Percentiles rank a stretch among this genome's conserved stretches.
These are phyloP conservation scores for Hordeum pubiflorum DNA, from an alignment of 202 grass and related monocot genomes.

Conservation along the genomic window DNA sequence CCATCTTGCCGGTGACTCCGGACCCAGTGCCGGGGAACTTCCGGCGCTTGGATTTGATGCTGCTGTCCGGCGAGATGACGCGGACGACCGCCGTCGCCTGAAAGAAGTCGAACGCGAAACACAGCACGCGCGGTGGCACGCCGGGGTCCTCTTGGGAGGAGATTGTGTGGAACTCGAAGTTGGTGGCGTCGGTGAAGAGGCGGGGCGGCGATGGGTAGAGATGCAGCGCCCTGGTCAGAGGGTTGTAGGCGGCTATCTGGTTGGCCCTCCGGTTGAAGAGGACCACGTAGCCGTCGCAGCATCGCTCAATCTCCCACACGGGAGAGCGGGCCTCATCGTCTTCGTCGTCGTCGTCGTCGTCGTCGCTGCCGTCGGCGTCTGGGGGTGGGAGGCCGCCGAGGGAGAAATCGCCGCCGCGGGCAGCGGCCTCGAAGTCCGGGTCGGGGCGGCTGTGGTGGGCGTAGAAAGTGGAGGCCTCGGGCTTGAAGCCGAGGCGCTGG, in stretches of 20 bases:
- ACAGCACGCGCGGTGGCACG: background rate
- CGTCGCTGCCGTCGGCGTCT: background rate
- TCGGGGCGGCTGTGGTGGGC: background rate
- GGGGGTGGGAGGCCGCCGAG: background rate
- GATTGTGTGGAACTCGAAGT: background rate
- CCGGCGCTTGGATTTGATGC: background rate
- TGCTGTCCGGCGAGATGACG: background rate
- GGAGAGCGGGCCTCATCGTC: background rate
- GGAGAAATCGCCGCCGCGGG: background rate
- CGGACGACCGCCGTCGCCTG: background rate
- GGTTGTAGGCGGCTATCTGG: background rate
- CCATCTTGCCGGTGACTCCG: background rate
- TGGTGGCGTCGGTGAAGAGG: background rate
- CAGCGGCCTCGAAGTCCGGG: background rate
- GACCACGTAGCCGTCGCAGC: background rate
- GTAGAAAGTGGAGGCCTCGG: background rate
- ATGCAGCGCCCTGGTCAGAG: background rate
- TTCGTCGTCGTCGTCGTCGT: fast-evolving
- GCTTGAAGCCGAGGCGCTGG: background rate
- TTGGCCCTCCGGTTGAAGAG: background rate
- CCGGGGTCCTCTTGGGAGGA: background rate
- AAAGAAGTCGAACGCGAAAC: background rate
- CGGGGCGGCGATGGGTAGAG: background rate
- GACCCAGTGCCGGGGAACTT: background rate
- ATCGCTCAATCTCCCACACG: background rate